Percentiles rank a stretch among this genome's conserved stretches.
Conservation (phyloP, 306 rosid species). For the Lathyrus aphaca region DNA sequence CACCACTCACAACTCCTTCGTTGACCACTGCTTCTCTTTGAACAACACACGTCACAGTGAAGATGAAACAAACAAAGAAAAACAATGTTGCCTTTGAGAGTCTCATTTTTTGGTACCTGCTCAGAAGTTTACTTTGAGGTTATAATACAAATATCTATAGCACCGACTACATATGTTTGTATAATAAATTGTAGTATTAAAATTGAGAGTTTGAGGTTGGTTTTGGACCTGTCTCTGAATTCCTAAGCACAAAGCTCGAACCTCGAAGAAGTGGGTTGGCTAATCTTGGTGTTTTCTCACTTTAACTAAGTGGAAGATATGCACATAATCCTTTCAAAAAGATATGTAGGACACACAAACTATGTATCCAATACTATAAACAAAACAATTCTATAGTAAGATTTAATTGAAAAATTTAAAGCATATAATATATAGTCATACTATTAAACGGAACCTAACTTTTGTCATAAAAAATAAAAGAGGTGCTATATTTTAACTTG, state of each 20-base stretch:
- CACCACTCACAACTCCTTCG: constrained; percentile 6
- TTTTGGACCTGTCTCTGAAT: constrained; percentile 63
- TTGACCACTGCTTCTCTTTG: constrained; percentile 44
- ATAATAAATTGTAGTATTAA: constrained; percentile 11
- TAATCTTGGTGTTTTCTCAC: constrained; percentile 52
- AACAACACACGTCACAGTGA: constrained; percentile 38
- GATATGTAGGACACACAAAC: not conserved
- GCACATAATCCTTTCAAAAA: not conserved
- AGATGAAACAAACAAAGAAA: constrained; percentile 49
- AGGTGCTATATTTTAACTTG: not conserved
- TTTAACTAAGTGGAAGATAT: constrained; percentile 16
- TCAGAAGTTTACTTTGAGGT: constrained; percentile 13
- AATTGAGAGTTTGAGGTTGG: constrained; percentile 36
- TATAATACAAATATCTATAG: not conserved
- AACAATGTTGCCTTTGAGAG: constrained; percentile 43
- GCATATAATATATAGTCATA: not conserved
- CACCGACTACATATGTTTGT: constrained; percentile 32
- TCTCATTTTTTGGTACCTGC: constrained; percentile 44
- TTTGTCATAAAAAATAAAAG: not conserved
- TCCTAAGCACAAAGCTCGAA: constrained; percentile 63
- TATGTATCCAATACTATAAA: not conserved
- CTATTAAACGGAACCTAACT: not conserved
- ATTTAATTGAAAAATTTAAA: not conserved
- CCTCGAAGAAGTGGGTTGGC: constrained; percentile 64
- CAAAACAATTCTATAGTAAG: not conserved